Percentiles rank a stretch among this genome's conserved stretches.
Evolutionary conservation across 768 basidiomycete genomes (phyloP).

Genomic region (Trametes cinnabarina): DNA sequence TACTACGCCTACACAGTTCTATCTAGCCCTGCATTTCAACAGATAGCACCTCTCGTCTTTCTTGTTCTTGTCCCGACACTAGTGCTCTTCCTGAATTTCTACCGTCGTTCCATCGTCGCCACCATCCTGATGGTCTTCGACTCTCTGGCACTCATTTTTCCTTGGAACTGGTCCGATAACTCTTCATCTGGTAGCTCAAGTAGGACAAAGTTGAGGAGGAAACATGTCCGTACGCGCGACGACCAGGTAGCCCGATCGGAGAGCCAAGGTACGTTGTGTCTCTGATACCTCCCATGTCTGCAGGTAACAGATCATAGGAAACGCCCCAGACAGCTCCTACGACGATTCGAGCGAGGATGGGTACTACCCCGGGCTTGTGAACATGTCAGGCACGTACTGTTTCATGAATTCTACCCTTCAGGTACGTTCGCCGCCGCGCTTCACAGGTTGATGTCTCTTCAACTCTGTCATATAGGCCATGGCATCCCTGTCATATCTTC

Average conservation of each 20-base stretch:
- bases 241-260: slow-evolving; percentile 49
- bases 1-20: slow-evolving; percentile 16
- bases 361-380: slow-evolving; percentile 88
- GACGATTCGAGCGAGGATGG: slow-evolving; percentile 31
- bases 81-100: slow-evolving; percentile 31
- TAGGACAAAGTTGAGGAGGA: slow-evolving; percentile 47
- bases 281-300: background rate
- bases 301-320: background rate
- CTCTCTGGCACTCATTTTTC: slow-evolving; percentile 49
- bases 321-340: slow-evolving; percentile 7
- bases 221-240: slow-evolving; percentile 48
- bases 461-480: slow-evolving; percentile 58
- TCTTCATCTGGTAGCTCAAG: slow-evolving; percentile 19
- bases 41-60: slow-evolving; percentile 55
- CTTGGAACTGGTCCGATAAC: slow-evolving; percentile 60
- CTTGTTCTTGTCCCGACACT: slow-evolving; percentile 45
- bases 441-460: background rate
- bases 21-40: slow-evolving; percentile 39
- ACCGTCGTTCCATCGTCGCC: slow-evolving; percentile 25
- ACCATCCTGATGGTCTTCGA: slow-evolving; percentile 55
- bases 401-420: slow-evolving; percentile 98
- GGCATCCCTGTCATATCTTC: slow-evolving; percentile 80
- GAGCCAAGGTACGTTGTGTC: slow-evolving; percentile 7
- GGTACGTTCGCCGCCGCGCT: slow-evolving; percentile 37
- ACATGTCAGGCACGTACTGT: slow-evolving; percentile 94